A percentile compares a stretch with the other conserved stretches of the same genome.
Conservation (phyloP, 2,329 filamentous ascomycete species). For the Aspergillus niger region DNA sequence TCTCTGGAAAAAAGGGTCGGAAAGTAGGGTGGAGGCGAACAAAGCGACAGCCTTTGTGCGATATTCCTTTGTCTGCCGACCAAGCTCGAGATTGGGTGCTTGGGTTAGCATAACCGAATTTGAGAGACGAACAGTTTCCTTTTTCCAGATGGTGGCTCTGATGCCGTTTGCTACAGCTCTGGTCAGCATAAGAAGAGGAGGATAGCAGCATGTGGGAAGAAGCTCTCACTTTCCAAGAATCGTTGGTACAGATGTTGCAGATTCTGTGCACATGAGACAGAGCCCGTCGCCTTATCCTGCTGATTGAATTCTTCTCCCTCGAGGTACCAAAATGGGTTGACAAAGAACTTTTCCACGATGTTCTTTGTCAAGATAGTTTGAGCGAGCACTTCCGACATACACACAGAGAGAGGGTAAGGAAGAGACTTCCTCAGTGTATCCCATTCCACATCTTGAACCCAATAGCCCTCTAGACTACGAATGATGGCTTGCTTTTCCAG, state of each 20-base stretch:
- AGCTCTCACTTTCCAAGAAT: neutral
- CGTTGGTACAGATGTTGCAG: neutral
- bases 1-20: neutral
- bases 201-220: neutral
- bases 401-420: neutral
- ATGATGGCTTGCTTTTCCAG: neutral
- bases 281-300: neutral
- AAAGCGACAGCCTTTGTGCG: neutral
- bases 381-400: neutral
- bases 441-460: neutral
- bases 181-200: neutral
- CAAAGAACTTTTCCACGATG: neutral
- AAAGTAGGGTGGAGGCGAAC: neutral
- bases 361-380: neutral
- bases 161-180: neutral
- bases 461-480: neutral
- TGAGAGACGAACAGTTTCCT: neutral
- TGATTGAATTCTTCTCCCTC: neutral
- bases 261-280: neutral
- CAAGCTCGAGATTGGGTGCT: neutral
- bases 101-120: neutral
- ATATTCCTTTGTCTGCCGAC: neutral
- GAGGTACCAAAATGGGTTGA: neutral
- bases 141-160: neutral
- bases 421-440: neutral